A percentile compares a stretch with the other conserved stretches of the same genome.
phyloP scores from a whole-genome alignment of 345 rosid genomes.

The Eucalyptus curtisii region DNA sequence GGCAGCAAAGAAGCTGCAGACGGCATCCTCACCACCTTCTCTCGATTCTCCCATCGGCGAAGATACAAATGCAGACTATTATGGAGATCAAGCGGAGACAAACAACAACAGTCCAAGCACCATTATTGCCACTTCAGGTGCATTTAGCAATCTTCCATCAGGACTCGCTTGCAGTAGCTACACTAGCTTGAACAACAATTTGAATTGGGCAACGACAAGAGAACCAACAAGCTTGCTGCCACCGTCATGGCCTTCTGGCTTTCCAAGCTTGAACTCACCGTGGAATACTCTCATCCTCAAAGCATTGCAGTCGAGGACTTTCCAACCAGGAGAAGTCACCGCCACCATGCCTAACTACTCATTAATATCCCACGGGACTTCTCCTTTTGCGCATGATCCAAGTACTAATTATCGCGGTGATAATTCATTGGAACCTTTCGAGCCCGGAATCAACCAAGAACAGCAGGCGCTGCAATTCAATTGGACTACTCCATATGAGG shows the following conservation, averaged over 20 bases:
- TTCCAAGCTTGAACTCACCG: not conserved
- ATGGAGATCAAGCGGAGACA: not conserved
- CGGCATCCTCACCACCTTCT: not conserved
- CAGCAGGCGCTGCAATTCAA: not conserved
- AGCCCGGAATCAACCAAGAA: not conserved
- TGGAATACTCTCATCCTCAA: not conserved
- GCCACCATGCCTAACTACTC: not conserved
- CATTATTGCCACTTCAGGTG: not conserved
- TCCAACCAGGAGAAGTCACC: not conserved
- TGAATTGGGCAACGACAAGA: not conserved
- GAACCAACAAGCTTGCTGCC: not conserved
- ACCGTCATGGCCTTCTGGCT: not conserved
- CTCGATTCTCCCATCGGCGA: not conserved
- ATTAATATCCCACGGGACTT: not conserved
- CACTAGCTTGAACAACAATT: not conserved
- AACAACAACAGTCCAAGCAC: not conserved
- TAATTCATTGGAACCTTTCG: not conserved
- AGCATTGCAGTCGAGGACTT: not conserved
- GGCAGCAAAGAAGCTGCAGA: not conserved
- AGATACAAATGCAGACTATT: not conserved
- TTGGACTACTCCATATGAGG: not conserved
- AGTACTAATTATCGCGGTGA: not conserved
- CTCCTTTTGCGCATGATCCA: not conserved
- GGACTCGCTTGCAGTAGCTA: not conserved
- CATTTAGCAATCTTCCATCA: not conserved